Conservation (phyloP, 2,329 filamentous ascomycete species). For the Lecanicillium sp. region DNA sequence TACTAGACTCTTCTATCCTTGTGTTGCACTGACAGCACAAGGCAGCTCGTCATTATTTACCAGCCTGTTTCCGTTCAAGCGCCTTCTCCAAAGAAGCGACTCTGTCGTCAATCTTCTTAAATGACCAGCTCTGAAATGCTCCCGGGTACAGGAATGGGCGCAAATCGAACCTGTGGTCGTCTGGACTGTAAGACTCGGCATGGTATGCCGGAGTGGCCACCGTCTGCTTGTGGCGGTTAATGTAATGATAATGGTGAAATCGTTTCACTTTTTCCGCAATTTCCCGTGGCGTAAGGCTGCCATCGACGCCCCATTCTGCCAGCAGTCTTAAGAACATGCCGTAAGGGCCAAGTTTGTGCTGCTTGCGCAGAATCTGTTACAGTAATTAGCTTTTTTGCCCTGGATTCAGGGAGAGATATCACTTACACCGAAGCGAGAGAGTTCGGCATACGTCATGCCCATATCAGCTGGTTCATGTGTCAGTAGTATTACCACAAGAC, state of each 20-base stretch:
- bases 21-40: no score
- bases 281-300: conserved; percentile 20
- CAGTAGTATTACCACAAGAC: not conserved
- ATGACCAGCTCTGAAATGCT: conserved; percentile 28
- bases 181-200: conserved; percentile 22
- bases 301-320: conserved; percentile 25
- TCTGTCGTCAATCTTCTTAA: conserved; percentile 30
- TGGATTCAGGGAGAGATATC: conserved; percentile 2
- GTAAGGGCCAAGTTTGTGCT: conserved; percentile 32
- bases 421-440: conserved; percentile 28
- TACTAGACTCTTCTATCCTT: no score
- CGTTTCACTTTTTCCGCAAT: conserved; percentile 34
- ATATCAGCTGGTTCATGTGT: conserved; percentile 21
- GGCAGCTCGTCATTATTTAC: no score
- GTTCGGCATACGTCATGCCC: conserved; percentile 34
- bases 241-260: conserved; percentile 42
- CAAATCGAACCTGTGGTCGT: conserved; percentile 31
- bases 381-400: no score
- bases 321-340: conserved; percentile 29
- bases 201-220: conserved; percentile 49
- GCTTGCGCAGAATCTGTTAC: conserved; percentile 25
- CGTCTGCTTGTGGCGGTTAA: conserved; percentile 59
- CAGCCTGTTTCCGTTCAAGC: conserved; percentile 13
- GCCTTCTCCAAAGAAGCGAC: conserved; percentile 25
- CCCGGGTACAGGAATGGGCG: conserved; percentile 32